Conservation (phyloP, 2,329 filamentous ascomycete genomes). For the Alternaria viburni region DNA sequence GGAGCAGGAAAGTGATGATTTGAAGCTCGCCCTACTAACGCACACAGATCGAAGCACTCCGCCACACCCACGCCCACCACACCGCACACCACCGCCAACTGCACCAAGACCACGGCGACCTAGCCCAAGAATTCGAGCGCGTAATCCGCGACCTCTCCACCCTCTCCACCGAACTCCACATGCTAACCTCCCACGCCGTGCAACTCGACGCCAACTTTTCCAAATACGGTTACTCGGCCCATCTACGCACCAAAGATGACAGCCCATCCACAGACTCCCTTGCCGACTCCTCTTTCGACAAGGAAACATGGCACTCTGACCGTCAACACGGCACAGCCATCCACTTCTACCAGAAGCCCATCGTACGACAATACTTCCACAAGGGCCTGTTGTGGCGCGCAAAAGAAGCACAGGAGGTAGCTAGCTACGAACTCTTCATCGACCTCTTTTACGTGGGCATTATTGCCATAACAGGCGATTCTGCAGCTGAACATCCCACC, state of each 20-base stretch:
- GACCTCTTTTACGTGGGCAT: slow-evolving; percentile 70
- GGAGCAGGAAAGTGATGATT: too few relatives aligned
- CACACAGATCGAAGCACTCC: slow-evolving; percentile 54
- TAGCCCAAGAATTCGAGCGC: slow-evolving; percentile 64
- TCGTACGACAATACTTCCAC: slow-evolving; percentile 70
- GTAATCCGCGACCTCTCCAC: slow-evolving; percentile 61
- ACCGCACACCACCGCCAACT: slow-evolving; percentile 56
- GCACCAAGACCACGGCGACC: slow-evolving; percentile 56
- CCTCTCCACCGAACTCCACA: slow-evolving; percentile 61
- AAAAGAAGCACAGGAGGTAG: slow-evolving; percentile 64
- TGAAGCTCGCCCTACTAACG: background rate
- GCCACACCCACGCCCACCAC: slow-evolving; percentile 61
- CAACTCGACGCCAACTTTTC: slow-evolving; percentile 66
- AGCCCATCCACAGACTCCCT: slow-evolving; percentile 5
- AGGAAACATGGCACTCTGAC: slow-evolving; percentile 45
- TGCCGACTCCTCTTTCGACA: slow-evolving; percentile 38
- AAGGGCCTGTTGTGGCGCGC: slow-evolving; percentile 69
- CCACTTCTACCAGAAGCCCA: slow-evolving; percentile 65
- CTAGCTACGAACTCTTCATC: slow-evolving; percentile 69
- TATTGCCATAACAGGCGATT: slow-evolving; percentile 68
- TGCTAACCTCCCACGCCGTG: slow-evolving; percentile 61
- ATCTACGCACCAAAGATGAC: slow-evolving; percentile 54
- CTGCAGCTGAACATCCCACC: slow-evolving; percentile 62
- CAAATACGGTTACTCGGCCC: slow-evolving; percentile 67
- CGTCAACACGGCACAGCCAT: slow-evolving; percentile 54